Evolutionary conservation across 1,284 basidiomycete genomes (phyloP).

Genomic region (Cutaneotrichosporon arboriforme): DNA sequence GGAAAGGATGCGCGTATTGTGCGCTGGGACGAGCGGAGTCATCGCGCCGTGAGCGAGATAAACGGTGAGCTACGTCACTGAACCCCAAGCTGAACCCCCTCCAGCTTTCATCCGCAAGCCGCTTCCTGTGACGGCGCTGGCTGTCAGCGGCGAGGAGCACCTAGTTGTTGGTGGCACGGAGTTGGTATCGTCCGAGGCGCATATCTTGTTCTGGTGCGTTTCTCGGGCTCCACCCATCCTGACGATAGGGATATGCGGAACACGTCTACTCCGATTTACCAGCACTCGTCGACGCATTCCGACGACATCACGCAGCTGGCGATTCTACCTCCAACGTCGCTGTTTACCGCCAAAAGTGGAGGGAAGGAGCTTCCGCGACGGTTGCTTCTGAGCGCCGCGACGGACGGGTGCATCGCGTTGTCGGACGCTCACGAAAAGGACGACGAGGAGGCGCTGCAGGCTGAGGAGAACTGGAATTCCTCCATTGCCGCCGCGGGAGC

Average conservation of each 20-base stretch:
- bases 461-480: conserved; percentile 46
- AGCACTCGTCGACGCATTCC: conserved; percentile 51
- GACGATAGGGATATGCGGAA: conserved; percentile 37
- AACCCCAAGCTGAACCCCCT: neutral
- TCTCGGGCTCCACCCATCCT: too few species aligned
- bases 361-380: conserved; percentile 33
- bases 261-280: conserved; percentile 42
- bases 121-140: conserved; percentile 42
- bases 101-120: conserved; percentile 42
- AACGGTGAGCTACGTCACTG: conserved; percentile 31
- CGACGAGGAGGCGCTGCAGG: conserved; percentile 51
- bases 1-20: conserved; percentile 41
- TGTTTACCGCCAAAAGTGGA: conserved; percentile 14
- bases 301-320: conserved; percentile 52
- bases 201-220: conserved; percentile 48
- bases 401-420: conserved; percentile 51
- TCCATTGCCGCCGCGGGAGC: conserved; percentile 41
- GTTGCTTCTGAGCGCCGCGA: conserved; percentile 48
- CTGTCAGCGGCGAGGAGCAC: conserved; percentile 38
- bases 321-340: conserved; percentile 44
- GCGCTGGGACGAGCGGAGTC: conserved; percentile 45
- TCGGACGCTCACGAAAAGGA: conserved; percentile 48
- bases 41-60: conserved; percentile 31
- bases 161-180: conserved; percentile 51
- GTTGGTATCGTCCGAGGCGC: conserved; percentile 48